These are phyloP conservation scores for Marasmius sp. DNA, from an alignment of 1,284 basidiomycete genomes.

Conservation along the genomic window DNA sequence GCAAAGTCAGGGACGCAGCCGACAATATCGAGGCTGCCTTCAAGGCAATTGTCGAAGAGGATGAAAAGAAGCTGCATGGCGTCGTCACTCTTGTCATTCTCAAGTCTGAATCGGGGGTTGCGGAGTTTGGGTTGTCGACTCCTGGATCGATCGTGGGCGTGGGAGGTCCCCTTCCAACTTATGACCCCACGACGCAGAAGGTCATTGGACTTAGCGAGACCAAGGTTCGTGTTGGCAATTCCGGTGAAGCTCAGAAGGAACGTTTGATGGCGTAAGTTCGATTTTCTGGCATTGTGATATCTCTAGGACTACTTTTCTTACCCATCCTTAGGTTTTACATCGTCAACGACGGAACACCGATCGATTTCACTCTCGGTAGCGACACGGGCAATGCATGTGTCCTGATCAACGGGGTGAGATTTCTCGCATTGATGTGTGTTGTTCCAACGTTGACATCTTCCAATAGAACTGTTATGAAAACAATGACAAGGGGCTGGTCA, in stretches of 20 bases:
- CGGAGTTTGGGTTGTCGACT: not conserved
- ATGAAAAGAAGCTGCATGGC: not conserved
- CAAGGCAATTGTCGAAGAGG: not conserved
- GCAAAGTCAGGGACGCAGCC: not conserved
- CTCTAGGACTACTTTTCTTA: too few species aligned
- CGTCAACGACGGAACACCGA: slow-evolving; percentile 2
- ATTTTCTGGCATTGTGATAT: not conserved
- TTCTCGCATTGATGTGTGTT: not conserved
- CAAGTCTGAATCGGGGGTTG: not conserved
- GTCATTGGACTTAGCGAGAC: slow-evolving; percentile 3
- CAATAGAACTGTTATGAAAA: not conserved
- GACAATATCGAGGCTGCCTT: slow-evolving; percentile 1
- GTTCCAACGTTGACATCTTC: not conserved
- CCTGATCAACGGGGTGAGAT: not conserved
- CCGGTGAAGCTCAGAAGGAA: not conserved
- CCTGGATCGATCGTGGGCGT: not conserved
- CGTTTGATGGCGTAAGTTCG: not conserved
- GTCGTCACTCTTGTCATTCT: slow-evolving; percentile 1
- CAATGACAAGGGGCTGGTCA: not conserved
- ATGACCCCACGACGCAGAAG: not conserved
- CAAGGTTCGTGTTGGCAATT: not conserved
- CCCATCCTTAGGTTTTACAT: not conserved
- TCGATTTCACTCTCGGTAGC: not conserved
- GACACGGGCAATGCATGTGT: not conserved
- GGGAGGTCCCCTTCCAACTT: not conserved